These are phyloP conservation scores for Fistulina hepatica DNA, from an alignment of 1,284 basidiomycete genomes.

Conservation along the genomic window DNA sequence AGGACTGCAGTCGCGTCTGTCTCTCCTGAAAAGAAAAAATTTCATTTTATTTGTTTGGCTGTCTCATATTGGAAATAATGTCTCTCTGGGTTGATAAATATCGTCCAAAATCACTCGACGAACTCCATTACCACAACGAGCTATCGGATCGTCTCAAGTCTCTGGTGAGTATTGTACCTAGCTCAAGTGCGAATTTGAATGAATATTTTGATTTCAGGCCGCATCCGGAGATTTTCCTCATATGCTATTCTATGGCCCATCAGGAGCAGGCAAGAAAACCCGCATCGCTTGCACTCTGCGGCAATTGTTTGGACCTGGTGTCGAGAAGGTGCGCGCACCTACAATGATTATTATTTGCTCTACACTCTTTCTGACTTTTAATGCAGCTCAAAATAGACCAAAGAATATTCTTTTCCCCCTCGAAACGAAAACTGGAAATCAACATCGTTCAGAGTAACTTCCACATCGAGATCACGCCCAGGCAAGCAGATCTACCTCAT, in stretches of 20 bases:
- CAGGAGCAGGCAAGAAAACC: conserved; percentile 97
- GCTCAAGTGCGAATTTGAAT: not conserved
- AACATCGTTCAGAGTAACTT: conserved; percentile 97
- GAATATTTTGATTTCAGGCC: conserved; percentile 36
- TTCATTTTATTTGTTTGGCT: too few relatives aligned
- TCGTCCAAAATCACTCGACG: conserved; percentile 76
- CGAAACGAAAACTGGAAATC: conserved; percentile 90
- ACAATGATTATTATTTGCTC: conserved; percentile 1
- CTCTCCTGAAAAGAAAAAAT: too few relatives aligned
- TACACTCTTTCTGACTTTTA: conserved; percentile 5
- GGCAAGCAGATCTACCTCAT: conserved; percentile 36
- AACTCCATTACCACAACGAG: conserved; percentile 81
- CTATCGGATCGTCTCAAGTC: conserved; percentile 77
- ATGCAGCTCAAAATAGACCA: conserved; percentile 94
- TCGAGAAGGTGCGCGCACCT: conserved; percentile 65
- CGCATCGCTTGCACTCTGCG: conserved; percentile 83
- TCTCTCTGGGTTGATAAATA: conserved; percentile 91
- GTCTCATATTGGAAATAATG: too few relatives aligned
- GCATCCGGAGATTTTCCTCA: conserved; percentile 93
- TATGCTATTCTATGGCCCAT: conserved; percentile 95
- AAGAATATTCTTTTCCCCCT: conserved; percentile 90
- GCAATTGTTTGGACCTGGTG: conserved; percentile 86
- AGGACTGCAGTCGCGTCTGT: too few relatives aligned
- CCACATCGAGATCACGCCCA: conserved; percentile 97
- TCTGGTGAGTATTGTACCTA: conserved; percentile 39